Base-by-base conservation (phyloP, 1,284 basidiomycete genomes). In the Xerocomus nothofagi region DNA sequence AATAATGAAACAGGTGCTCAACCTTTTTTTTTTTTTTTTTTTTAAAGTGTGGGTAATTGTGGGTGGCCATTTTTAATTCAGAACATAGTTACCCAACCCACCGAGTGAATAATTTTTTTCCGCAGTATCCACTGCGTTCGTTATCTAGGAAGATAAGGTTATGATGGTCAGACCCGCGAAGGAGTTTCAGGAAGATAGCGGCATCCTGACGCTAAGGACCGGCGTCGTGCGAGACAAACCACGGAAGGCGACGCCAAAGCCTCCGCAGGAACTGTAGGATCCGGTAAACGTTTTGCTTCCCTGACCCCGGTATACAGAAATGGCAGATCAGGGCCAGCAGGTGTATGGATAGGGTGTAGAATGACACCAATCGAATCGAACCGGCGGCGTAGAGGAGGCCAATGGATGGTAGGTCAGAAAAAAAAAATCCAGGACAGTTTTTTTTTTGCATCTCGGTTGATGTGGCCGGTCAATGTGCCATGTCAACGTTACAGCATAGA, bases 401-500 rank as follows among this genome's bases (percentile, higher is more conserved):
- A 26, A 14, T 48, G 7, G 23, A 32, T 29, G 26, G 24, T 37
- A 7, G 29, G 18, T 12, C 4, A 18, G 18, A 15, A 9, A 50
- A 42, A 33, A 12, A 0, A 32, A 50, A 7, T 33, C 14, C 20
- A 15, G 18, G 26, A 7, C 26, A 21, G 46, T 52, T 29, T 36
- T 31, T 29, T 29, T 18, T n/a, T 17, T 10, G 4, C 15, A 24
- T 17, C 21, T 40, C 29, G 21, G 11, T 52, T 51, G 27, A 21
- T n/a, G 18, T 34, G 50, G 27, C 41, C 3, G 18, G 18, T 4
- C 48, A 31, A 7, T 14, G 15, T 26, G 38, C 21, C 49, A 34
- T 33, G 41, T 33, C 42, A 47, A 43, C 18, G 29, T 47, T 37
- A 47, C 42, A 36, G 23, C 27, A 50, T 14, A 34, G 21, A 47